Evolutionary conservation across 2,329 filamentous ascomycete species (phyloP), one percentile per base, ranked within the genome.

Genomic region (Malbranchea cinnamomea): DNA sequence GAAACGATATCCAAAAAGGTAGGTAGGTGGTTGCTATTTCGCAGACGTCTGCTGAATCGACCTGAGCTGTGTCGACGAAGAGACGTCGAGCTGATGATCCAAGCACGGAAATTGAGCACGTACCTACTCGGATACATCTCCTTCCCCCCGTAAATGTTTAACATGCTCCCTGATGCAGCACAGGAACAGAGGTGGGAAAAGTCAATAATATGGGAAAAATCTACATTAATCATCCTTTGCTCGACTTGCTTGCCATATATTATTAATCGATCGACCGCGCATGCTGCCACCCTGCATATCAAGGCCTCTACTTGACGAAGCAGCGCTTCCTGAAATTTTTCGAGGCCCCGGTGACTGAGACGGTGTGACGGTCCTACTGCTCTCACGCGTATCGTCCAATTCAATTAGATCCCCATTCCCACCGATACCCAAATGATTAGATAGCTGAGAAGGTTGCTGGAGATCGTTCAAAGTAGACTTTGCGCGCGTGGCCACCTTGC

Each of bases 401-500:
- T 62, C 59, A 11, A 62, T 62, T 16, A 62, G 40, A 38, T 62
- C 59, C 6, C 54, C 54, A 30, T 48, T 41, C 9, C 48, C 48
- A 23, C 49, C 46, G 6, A 49, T 40, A 4, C 47, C 45, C 11
- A 43, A 31, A 24, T 35, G 23, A 9, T 12, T 24, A 28, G 32
- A 30, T 8, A 30, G 14, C 5, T 32, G 33, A 8, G 23, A 19
- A 10, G 32, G 40, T 35, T 55, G 49, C 32, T 59, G 55, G 11
- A 60, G 38, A 14, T 59, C 56, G 29, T 43, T 51, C 30, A 59
- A 39, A 7, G 53, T 49, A 6, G 49, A 41, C 29, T 57, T 58
- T 3, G 57, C 57, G 27, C 52, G 53, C 6, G 46, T 53, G 1
- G 83, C 82, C 21, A 92, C 74, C 38, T 83, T 82, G 36, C 85